Percentiles rank a stretch among this genome's conserved stretches.
These are phyloP conservation scores for Incumbomyces lentus DNA, from an alignment of 2,329 filamentous ascomycete species.

Conservation along the genomic window DNA sequence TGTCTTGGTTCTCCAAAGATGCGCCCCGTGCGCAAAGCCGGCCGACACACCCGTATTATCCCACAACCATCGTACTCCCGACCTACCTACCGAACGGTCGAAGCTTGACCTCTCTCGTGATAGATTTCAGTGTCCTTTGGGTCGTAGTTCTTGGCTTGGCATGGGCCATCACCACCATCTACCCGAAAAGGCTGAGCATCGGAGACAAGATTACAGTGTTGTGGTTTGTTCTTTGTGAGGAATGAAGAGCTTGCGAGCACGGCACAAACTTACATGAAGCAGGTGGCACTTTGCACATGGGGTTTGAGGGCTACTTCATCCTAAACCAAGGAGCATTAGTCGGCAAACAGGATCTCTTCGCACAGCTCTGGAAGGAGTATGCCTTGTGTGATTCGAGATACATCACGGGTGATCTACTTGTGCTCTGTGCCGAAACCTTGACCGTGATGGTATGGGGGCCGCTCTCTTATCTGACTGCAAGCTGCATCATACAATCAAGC, in stretches of 20 bases:
- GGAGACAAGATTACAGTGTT: slow-evolving; percentile 51
- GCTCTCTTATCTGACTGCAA: slow-evolving; percentile 47
- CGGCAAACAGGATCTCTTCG: slow-evolving; percentile 60
- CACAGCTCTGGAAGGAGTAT: slow-evolving; percentile 91
- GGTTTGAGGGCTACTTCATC: slow-evolving; percentile 81
- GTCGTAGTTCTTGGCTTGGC: slow-evolving; percentile 48
- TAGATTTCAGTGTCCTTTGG: slow-evolving; percentile 49
- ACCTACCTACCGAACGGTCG: slow-evolving; percentile 58
- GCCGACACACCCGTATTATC: slow-evolving; percentile 61
- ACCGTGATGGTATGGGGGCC: slow-evolving; percentile 63
- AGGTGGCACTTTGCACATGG: slow-evolving; percentile 54
- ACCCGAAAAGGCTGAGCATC: slow-evolving; percentile 43
- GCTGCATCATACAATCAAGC: slow-evolving; percentile 43
- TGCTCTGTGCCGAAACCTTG: slow-evolving; percentile 76
- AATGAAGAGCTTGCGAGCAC: slow-evolving; percentile 4
- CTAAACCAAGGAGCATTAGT: slow-evolving; percentile 57
- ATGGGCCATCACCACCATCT: slow-evolving; percentile 42
- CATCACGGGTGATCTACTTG: slow-evolving; percentile 68
- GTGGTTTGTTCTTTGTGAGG: slow-evolving; percentile 67
- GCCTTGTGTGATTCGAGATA: slow-evolving; percentile 79
- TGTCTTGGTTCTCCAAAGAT: background rate
- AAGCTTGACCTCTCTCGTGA: slow-evolving; percentile 48
- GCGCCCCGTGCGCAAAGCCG: background rate
- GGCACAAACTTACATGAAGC: slow-evolving; percentile 10
- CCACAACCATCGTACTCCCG: slow-evolving; percentile 49